These are phyloP conservation scores for Heracleum sosnowskyi DNA, from an alignment of 129 eudicot genomes.

Conservation along the genomic window DNA sequence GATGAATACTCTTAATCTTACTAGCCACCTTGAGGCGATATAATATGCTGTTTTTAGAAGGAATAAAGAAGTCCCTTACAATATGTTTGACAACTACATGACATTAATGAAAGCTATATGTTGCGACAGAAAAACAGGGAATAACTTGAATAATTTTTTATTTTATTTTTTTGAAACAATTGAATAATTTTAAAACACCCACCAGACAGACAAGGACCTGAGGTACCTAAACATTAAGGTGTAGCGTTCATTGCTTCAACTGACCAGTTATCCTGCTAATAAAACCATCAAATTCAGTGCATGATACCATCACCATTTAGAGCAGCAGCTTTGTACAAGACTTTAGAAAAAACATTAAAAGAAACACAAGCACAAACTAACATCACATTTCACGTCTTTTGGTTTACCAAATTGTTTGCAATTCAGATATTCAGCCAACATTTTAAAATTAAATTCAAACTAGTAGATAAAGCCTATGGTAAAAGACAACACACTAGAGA, in stretches of 20 bases:
- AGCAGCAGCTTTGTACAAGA: neutral
- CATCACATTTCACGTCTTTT: neutral
- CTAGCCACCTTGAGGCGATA: neutral
- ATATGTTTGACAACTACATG: neutral
- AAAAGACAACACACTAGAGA: neutral
- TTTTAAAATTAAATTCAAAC: neutral
- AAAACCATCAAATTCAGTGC: neutral
- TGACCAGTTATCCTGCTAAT: neutral
- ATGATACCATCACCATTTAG: neutral
- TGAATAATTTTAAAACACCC: neutral
- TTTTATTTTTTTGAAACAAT: too few species aligned
- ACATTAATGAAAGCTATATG: neutral
- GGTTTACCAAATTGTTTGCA: neutral
- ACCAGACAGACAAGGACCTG: neutral
- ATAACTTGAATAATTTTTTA: neutral
- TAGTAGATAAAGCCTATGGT: neutral
- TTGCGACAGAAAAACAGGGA: neutral
- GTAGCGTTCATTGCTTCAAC: neutral
- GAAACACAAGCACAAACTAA: neutral
- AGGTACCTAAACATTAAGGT: neutral
- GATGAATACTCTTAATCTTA: slow-evolving; percentile 3
- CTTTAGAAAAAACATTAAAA: neutral
- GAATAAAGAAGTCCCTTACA: too few species aligned
- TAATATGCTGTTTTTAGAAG: too few species aligned
- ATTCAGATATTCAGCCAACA: neutral